Conservation (phyloP, 768 basidiomycete species). For the Lentinula sp. region DNA sequence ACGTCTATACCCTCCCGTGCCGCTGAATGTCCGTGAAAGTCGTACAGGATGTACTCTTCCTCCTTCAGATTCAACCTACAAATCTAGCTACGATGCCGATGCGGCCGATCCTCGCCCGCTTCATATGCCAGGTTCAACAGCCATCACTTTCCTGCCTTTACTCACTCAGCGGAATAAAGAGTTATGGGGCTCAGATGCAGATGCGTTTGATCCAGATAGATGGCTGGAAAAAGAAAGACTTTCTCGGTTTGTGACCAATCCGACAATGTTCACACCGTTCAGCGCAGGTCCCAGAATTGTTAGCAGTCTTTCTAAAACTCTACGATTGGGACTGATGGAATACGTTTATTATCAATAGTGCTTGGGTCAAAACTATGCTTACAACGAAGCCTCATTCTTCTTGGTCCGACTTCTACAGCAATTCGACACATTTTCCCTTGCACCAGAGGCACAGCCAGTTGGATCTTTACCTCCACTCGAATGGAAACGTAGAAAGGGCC, state of each 20-base stretch:
- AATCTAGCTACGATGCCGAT: neutral
- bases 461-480: conserved; percentile 56
- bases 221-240: conserved; percentile 63
- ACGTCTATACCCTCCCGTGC: conserved; percentile 74
- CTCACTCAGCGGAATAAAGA: conserved; percentile 61
- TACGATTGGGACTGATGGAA: neutral
- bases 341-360: conserved; percentile 33
- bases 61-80: conserved; percentile 39
- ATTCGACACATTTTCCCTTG: conserved; percentile 54
- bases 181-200: conserved; percentile 72
- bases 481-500: conserved; percentile 44
- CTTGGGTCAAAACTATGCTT: conserved; percentile 69
- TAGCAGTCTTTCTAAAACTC: conserved; percentile 12
- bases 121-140: conserved; percentile 54
- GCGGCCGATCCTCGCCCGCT: conserved; percentile 32
- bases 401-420: conserved; percentile 61
- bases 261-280: conserved; percentile 70
- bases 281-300: conserved; percentile 63
- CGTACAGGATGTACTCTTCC: conserved; percentile 49
- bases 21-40: conserved; percentile 61
- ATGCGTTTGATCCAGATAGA: conserved; percentile 72
- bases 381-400: conserved; percentile 72
- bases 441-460: conserved; percentile 53
- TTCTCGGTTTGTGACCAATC: conserved; percentile 45
- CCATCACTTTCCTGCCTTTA: conserved; percentile 54